Evolutionary conservation across 2,329 filamentous ascomycete species (phyloP), one percentile per base, ranked within the genome.

Genomic region (Ophiostoma tasmaniense): DNA sequence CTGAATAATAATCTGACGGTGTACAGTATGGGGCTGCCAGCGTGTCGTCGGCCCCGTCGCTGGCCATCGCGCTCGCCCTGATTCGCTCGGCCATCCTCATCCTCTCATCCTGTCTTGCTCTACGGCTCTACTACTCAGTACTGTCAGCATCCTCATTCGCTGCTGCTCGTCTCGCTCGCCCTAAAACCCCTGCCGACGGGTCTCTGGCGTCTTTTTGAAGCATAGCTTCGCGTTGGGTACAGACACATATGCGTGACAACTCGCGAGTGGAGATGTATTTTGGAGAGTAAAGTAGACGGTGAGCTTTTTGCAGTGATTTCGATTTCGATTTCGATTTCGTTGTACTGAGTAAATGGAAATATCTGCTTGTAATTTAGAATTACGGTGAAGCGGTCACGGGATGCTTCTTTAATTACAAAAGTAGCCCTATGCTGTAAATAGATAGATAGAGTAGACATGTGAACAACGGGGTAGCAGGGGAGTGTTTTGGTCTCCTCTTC

Each of bases 241-340:
- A 67, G 39, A 69, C 50, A 69, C 68, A 69, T 69, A 68, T 68
- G 64, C 55, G 55, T 17, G 55, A 50, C 50, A 61, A 66, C 64
- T 64, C 52, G 55, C 55, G 55, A 61, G 55, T 61, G 55, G 17
- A 14, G 64, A 66, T 22, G 10, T 10, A 10, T 22, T 25, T 3
- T 25, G 10, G 4, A 45, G 64, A 65, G 62, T 37, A 20, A 17
- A 64, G 45, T 8, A 22, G n/a, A 55, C 50, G 50, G 50, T 55
- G 50, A 55, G 39, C 39, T 42, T 52, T 42, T 42, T 17, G 39
- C 14, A 3, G 42, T 45, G 4, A 33, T 33, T n/a, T n/a, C n/a
- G 33, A 33, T 33, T 33, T 33, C 33, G 8, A 33, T n/a, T n/a
- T n/a, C n/a, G 39, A 42, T 42, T 42, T 42, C 17, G 39, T 17